Conservation (phyloP, 768 basidiomycete genomes). For the Vararia minispora region DNA sequence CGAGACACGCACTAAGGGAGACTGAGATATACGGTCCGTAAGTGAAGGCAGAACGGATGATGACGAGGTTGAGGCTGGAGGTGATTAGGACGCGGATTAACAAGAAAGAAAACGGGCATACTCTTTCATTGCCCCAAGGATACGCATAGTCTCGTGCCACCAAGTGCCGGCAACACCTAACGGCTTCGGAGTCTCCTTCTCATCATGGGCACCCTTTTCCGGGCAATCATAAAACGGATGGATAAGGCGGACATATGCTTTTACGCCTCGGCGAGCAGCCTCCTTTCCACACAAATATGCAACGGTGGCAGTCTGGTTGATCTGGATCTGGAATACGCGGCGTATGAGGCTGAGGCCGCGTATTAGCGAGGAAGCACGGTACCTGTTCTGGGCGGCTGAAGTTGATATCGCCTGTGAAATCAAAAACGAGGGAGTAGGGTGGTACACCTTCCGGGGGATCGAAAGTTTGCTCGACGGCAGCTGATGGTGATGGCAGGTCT, state of each 20-base stretch:
- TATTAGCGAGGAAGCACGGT: constrained; percentile 16
- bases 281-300: constrained; percentile 62
- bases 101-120: constrained; percentile 22
- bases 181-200: constrained; percentile 69
- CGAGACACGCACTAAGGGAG: constrained; percentile 26
- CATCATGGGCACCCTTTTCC: constrained; percentile 51
- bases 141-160: constrained; percentile 83
- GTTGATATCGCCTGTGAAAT: constrained; percentile 72
- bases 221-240: constrained; percentile 71
- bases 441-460: constrained; percentile 58
- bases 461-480: constrained; percentile 55
- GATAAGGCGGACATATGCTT: constrained; percentile 68
- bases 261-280: constrained; percentile 68
- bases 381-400: constrained; percentile 70
- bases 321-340: constrained; percentile 49
- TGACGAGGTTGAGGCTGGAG: constrained; percentile 65
- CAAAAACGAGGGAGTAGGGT: constrained; percentile 76
- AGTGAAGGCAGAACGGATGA: constrained; percentile 61
- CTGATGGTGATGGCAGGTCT: constrained; percentile 26
- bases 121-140: constrained; percentile 65
- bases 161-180: constrained; percentile 60
- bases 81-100: neutral
- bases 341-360: constrained; percentile 1
- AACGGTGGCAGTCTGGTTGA: constrained; percentile 61
- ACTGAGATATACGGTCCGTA: constrained; percentile 77